A percentile compares a stretch with the other conserved stretches of the same genome.
Evolutionary conservation across 495 filamentous ascomycete species (phyloP).

Genomic region (Staphylotrichum longicolle): DNA sequence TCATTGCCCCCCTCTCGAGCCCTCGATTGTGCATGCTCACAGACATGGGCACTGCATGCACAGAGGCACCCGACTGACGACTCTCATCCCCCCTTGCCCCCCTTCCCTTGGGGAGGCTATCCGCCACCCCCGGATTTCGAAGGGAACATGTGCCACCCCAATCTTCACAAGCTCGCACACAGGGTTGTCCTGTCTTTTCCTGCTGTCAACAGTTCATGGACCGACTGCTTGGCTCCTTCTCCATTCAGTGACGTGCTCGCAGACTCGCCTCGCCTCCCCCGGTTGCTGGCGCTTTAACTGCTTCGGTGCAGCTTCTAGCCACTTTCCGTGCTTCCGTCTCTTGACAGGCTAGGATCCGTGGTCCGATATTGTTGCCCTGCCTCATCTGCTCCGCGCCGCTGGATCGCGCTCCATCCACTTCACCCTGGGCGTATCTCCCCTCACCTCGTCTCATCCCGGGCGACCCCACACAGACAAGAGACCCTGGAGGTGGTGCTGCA

Average conservation of each 20-base stretch:
- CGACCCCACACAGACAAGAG: not conserved
- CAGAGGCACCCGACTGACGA: not conserved
- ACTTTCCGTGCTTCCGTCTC: conserved; percentile 16
- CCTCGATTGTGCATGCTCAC: too few species aligned
- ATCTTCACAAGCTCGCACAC: not conserved
- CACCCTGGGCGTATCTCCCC: not conserved
- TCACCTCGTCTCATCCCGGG: not conserved
- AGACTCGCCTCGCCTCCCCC: not conserved
- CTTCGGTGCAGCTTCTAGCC: conserved; percentile 28
- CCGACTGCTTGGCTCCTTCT: conserved; percentile 2
- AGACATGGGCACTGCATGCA: too few species aligned
- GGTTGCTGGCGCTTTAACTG: not conserved
- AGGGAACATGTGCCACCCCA: not conserved
- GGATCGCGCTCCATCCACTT: not conserved
- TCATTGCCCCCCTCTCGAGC: conserved; percentile 2
- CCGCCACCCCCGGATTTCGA: not conserved
- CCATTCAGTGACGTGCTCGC: not conserved
- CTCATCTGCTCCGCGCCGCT: not conserved
- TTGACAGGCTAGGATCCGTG: too few species aligned
- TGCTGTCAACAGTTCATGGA: not conserved
- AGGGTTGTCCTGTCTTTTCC: not conserved
- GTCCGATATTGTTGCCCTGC: too few species aligned
- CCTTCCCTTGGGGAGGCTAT: not conserved
- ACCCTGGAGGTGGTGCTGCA: conserved; percentile 7
- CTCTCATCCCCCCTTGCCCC: too few species aligned